These are phyloP conservation scores for Phytophthora pini DNA, from an alignment of 352 stramenopile species.

Conservation along the genomic window DNA sequence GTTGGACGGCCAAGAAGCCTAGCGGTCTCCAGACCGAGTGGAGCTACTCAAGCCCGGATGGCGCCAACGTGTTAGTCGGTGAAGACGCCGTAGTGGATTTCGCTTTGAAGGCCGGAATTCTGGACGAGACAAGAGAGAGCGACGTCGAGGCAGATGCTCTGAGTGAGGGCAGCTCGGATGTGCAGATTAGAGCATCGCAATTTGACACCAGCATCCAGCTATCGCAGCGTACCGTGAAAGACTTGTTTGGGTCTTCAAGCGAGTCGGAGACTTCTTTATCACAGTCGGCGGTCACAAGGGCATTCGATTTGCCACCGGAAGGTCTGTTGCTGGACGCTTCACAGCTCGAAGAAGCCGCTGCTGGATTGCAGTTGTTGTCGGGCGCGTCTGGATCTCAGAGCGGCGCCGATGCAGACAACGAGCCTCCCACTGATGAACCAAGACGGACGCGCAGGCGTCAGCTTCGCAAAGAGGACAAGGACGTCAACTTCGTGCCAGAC, in stretches of 20 bases:
- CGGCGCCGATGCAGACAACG: too few species aligned
- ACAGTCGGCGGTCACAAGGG: constrained; percentile 6
- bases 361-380: neutral
- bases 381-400: neutral
- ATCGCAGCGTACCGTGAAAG: constrained; percentile 3
- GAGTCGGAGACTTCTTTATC: constrained; percentile 12
- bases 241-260: constrained; percentile 3
- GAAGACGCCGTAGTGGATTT: constrained; percentile 1
- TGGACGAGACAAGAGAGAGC: neutral
- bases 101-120: constrained; percentile 5
- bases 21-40: constrained; percentile 9
- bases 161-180: neutral
- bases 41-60: constrained; percentile 4
- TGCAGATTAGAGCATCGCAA: neutral
- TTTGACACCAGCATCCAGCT: constrained; percentile 24
- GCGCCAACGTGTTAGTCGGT: neutral
- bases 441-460: neutral
- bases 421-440: neutral
- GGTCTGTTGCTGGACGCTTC: neutral
- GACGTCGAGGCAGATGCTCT: neutral
- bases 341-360: neutral
- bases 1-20: constrained; percentile 13
- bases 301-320: constrained; percentile 14
- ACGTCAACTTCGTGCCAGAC: constrained; percentile 4
- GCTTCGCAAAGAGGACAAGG: neutral